Conservation (phyloP, 2,329 filamentous ascomycete genomes). For the Aureobasidium pullulans region DNA sequence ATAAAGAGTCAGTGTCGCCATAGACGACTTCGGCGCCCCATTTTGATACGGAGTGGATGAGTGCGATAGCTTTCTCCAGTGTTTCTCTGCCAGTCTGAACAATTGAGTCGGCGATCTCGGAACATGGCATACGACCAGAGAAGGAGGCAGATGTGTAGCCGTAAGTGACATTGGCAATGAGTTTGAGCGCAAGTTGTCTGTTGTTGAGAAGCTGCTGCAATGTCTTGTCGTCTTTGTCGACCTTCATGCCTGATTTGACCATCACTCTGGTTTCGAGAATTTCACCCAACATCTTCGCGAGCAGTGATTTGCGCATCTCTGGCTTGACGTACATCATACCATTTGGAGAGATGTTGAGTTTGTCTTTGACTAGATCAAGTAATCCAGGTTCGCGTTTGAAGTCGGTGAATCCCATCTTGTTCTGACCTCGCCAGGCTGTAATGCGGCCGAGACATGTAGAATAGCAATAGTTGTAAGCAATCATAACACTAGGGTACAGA, state of each 20-base stretch:
- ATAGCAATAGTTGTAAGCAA: constrained; percentile 98
- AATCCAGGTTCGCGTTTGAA: constrained; percentile 71
- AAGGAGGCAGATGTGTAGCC: constrained; percentile 96
- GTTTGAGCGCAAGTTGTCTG: constrained; percentile 83
- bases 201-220: constrained; percentile 87
- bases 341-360: constrained; percentile 90
- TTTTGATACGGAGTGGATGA: constrained; percentile 77
- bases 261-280: constrained; percentile 94
- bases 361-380: constrained; percentile 68
- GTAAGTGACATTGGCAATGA: constrained; percentile 98
- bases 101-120: constrained; percentile 96
- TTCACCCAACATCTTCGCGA: constrained; percentile 94
- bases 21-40: constrained; percentile 98
- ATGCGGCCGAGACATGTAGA: constrained; percentile 90
- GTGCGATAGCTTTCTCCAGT: constrained; percentile 82
- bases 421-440: constrained; percentile 76
- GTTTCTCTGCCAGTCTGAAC: constrained; percentile 94
- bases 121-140: constrained; percentile 94
- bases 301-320: constrained; percentile 76
- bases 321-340: constrained; percentile 92
- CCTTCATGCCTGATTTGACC: constrained; percentile 96
- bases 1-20: constrained; percentile 93
- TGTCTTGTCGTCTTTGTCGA: constrained; percentile 78
- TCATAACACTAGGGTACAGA: constrained; percentile 95
- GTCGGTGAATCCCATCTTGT: constrained; percentile 91